phyloP scores from a whole-genome alignment of 768 basidiomycete genomes.

The Gelatoporia subvermispora region DNA sequence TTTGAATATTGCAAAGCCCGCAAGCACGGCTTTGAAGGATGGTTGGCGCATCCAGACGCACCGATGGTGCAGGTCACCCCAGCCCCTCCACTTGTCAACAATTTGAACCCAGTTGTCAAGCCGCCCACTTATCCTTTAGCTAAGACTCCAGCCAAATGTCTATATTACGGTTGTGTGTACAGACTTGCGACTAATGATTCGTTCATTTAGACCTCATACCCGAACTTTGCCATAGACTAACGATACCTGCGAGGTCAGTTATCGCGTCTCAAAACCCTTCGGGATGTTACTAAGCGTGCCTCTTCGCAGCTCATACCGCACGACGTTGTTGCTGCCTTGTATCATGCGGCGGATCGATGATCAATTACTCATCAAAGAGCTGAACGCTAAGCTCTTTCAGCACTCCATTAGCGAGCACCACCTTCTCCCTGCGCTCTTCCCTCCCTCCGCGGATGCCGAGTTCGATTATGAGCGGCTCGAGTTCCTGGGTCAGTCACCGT shows the following conservation, averaged over 20 bases:
- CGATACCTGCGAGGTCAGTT: constrained; percentile 65
- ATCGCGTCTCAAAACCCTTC: not conserved
- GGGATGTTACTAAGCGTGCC: not conserved
- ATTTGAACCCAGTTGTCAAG: constrained; percentile 51
- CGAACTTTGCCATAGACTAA: constrained; percentile 71
- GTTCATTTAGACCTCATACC: constrained; percentile 66
- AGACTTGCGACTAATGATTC: constrained; percentile 1
- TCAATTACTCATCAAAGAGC: constrained; percentile 69
- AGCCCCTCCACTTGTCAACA: constrained; percentile 47
- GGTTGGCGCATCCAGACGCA: constrained; percentile 54
- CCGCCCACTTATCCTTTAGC: constrained; percentile 27
- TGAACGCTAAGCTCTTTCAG: constrained; percentile 66
- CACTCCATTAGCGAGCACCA: constrained; percentile 56
- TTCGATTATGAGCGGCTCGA: constrained; percentile 83
- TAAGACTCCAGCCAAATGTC: constrained; percentile 57
- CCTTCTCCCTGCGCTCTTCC: constrained; percentile 61
- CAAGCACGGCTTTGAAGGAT: constrained; percentile 55
- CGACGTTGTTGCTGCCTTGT: constrained; percentile 68
- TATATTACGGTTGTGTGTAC: constrained; percentile 17
- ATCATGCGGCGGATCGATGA: constrained; percentile 70
- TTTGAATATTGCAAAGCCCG: constrained; percentile 63
- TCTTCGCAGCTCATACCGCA: constrained; percentile 53
- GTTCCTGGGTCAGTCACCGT: constrained; percentile 56
- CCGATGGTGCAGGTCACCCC: constrained; percentile 67
- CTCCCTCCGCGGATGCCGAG: constrained; percentile 66